phyloP scores from a whole-genome alignment of 192 early-diverging fungal species.

The Obelidium mucronatum region DNA sequence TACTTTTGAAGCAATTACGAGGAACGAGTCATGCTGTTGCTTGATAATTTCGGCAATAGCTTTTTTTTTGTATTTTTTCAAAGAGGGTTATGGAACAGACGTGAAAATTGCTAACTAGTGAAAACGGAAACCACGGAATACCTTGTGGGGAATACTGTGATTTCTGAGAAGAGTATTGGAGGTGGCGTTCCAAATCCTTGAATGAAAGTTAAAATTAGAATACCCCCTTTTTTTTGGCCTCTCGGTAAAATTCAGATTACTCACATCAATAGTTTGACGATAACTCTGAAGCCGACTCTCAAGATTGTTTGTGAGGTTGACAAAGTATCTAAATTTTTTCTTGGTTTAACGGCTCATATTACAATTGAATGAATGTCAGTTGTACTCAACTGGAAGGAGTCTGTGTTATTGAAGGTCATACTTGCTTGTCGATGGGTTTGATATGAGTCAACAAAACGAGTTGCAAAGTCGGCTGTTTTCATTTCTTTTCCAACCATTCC shows the following conservation, averaged over 20 bases:
- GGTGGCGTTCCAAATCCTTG: constrained; percentile 34
- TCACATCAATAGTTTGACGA: constrained; percentile 48
- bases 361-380: not conserved
- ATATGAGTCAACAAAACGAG: constrained; percentile 49
- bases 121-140: not conserved
- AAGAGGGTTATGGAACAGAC: not conserved
- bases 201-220: too few relatives aligned
- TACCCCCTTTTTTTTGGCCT: not conserved
- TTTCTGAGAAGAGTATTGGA: constrained; percentile 20
- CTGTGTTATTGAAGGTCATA: constrained; percentile 39
- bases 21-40: constrained; percentile 41
- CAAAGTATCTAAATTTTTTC: constrained; percentile 40
- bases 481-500: constrained; percentile 39
- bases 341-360: not conserved
- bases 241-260: not conserved
- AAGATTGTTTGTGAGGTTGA: constrained; percentile 40
- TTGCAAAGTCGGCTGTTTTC: constrained; percentile 39
- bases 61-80: constrained; percentile 11
- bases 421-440: constrained; percentile 30
- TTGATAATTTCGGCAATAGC: constrained; percentile 42
- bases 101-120: not conserved
- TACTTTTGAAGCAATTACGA: constrained; percentile 42
- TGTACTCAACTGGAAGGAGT: constrained; percentile 19
- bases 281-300: constrained; percentile 49
- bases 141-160: constrained; percentile 32